Conservation (phyloP, 805 yeast genomes). For the Yamadazyma akitaensis region DNA sequence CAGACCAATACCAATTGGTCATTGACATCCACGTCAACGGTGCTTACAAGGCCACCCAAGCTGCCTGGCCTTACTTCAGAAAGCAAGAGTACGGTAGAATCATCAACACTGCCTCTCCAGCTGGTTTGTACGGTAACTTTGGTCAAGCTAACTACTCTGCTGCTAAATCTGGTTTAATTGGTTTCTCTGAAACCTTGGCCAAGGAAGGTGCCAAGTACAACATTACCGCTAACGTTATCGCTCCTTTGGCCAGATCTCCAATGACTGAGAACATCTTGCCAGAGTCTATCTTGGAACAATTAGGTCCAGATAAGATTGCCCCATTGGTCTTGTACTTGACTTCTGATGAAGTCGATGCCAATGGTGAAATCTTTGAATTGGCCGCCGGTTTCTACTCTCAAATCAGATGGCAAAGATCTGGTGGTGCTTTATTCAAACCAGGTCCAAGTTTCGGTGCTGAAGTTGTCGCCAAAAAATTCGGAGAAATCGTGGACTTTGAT, state of each 20-base stretch:
- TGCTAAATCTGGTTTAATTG: conserved; percentile 86
- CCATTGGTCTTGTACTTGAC: conserved; percentile 82
- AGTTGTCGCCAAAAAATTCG: conserved; percentile 66
- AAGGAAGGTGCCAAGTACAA: conserved; percentile 88
- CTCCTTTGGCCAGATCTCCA: conserved; percentile 92
- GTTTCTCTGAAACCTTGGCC: conserved; percentile 90
- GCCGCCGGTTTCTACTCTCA: conserved; percentile 94
- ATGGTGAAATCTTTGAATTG: conserved; percentile 81
- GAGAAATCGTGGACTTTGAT: conserved; percentile 60
- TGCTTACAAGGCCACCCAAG: conserved; percentile 76
- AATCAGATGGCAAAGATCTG: conserved; percentile 91
- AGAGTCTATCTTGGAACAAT: conserved; percentile 72
- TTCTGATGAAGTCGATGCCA: conserved; percentile 57
- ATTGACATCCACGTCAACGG: conserved; percentile 88
- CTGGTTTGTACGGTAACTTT: conserved; percentile 94
- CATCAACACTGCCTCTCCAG: conserved; percentile 94
- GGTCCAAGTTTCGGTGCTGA: conserved; percentile 79
- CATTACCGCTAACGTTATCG: conserved; percentile 81
- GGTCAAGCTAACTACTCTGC: conserved; percentile 96
- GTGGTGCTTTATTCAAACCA: conserved; percentile 81
- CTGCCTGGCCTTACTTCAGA: conserved; percentile 90
- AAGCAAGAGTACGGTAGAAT: conserved; percentile 85
- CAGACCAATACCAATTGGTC: conserved; percentile 73
- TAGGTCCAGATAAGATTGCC: conserved; percentile 86
- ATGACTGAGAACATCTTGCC: conserved; percentile 94